These are phyloP conservation scores for Vanrija pseudolonga DNA, from an alignment of 1,284 basidiomycete genomes.

Conservation along the genomic window DNA sequence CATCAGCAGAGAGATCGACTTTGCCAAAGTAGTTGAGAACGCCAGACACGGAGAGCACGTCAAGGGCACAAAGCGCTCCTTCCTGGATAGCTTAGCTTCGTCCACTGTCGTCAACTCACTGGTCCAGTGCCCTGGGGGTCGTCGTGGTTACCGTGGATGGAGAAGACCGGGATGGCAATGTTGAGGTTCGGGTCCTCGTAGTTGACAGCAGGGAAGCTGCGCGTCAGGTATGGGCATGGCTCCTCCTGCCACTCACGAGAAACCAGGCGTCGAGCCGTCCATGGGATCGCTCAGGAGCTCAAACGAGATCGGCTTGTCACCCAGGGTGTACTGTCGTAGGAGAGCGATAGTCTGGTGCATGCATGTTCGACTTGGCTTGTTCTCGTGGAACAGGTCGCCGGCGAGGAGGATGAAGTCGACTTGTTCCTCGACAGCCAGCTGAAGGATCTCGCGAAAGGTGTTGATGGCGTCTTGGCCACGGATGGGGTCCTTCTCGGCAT, in stretches of 20 bases:
- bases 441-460: constrained; percentile 89
- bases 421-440: constrained; percentile 81
- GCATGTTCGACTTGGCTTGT: constrained; percentile 85
- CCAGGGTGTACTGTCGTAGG: constrained; percentile 84
- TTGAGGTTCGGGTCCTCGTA: constrained; percentile 98
- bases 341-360: constrained; percentile 84
- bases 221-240: neutral
- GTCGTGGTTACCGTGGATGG: constrained; percentile 98
- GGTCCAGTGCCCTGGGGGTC: constrained; percentile 94
- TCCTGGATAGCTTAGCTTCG: constrained; percentile 56
- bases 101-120: constrained; percentile 56
- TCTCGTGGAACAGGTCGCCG: constrained; percentile 97
- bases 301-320: constrained; percentile 77
- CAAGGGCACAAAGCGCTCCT: constrained; percentile 91
- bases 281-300: constrained; percentile 89
- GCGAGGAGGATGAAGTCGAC: constrained; percentile 92
- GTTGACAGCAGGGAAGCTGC: constrained; percentile 90
- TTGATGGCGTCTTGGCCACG: constrained; percentile 93
- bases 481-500: constrained; percentile 89
- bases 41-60: constrained; percentile 88
- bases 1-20: constrained; percentile 55
- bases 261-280: constrained; percentile 78
- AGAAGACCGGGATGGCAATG: constrained; percentile 91
- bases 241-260: constrained; percentile 59
- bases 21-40: constrained; percentile 98